Percentiles rank a stretch among this genome's conserved stretches.
phyloP scores from a whole-genome alignment of 108 stramenopile genomes.

The Nannochloropsis oceanica region DNA sequence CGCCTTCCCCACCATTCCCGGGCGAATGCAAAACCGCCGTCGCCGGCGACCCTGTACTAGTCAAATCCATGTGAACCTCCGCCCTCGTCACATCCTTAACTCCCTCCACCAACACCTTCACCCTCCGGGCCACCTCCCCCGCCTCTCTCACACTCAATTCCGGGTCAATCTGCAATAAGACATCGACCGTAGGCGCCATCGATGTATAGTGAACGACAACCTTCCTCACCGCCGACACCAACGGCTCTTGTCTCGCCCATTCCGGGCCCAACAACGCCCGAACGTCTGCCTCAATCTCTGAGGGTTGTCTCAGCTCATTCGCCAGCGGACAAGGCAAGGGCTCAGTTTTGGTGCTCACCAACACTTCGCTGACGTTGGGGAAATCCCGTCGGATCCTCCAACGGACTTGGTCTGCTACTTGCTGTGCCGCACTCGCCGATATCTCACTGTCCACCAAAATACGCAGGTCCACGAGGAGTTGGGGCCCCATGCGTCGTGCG shows the following conservation, averaged over 20 bases:
- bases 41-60: background rate
- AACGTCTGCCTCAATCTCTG: background rate
- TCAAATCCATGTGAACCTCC: background rate
- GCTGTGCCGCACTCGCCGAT: conserved; percentile 17
- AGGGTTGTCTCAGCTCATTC: background rate
- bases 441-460: conserved; percentile 11
- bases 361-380: background rate
- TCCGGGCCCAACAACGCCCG: background rate
- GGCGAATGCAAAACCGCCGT: background rate
- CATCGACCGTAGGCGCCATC: background rate
- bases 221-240: background rate
- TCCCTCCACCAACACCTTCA: background rate
- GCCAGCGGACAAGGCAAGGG: background rate
- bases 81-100: background rate
- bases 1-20: too few relatives aligned
- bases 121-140: background rate
- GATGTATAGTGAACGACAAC: background rate
- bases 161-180: background rate
- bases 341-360: background rate
- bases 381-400: background rate
- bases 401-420: background rate
- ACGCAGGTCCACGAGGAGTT: conserved; percentile 21
- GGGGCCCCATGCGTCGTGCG: conserved; percentile 20
- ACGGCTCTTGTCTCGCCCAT: background rate
- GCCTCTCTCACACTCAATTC: background rate